phyloP scores from a whole-genome alignment of 2,329 filamentous ascomycete species.

The Venturia oleaginea region DNA sequence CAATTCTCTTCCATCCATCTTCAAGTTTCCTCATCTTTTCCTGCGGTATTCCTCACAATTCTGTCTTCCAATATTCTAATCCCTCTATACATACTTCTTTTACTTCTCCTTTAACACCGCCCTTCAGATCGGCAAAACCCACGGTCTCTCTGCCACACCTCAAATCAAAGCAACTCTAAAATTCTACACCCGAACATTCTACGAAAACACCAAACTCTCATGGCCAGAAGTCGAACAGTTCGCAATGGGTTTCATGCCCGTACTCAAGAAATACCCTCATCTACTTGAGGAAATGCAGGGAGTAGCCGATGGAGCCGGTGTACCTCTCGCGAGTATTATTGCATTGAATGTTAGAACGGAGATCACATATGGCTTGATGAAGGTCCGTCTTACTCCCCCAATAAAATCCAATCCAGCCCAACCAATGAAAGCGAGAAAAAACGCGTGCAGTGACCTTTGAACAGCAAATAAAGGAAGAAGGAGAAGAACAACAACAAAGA shows the following conservation, averaged over 20 bases:
- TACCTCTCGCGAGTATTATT: conserved; percentile 43
- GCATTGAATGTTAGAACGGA: conserved; percentile 50
- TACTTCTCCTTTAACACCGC: background rate
- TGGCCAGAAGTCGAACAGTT: conserved; percentile 38
- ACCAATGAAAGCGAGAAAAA: too few species aligned
- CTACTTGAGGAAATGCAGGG: conserved; percentile 37
- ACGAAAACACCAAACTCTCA: conserved; percentile 35
- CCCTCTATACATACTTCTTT: background rate
- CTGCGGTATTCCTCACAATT: too few species aligned
- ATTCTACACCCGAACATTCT: conserved; percentile 41
- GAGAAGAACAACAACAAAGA: background rate
- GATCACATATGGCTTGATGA: conserved; percentile 49
- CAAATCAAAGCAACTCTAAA: conserved; percentile 36
- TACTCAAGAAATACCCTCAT: conserved; percentile 34
- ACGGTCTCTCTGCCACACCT: conserved; percentile 32
- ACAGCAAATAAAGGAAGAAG: background rate
- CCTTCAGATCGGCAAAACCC: conserved; percentile 40
- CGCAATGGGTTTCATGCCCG: conserved; percentile 39
- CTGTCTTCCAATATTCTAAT: too few species aligned
- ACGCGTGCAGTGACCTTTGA: too few species aligned
- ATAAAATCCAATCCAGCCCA: background rate
- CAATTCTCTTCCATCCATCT: too few species aligned
- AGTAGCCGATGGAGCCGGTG: conserved; percentile 41
- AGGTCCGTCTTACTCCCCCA: conserved; percentile 13
- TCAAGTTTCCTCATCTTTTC: too few species aligned